Evolutionary conservation across 1,139 yeast genomes (phyloP).

Genomic region (Candida albicans): DNA sequence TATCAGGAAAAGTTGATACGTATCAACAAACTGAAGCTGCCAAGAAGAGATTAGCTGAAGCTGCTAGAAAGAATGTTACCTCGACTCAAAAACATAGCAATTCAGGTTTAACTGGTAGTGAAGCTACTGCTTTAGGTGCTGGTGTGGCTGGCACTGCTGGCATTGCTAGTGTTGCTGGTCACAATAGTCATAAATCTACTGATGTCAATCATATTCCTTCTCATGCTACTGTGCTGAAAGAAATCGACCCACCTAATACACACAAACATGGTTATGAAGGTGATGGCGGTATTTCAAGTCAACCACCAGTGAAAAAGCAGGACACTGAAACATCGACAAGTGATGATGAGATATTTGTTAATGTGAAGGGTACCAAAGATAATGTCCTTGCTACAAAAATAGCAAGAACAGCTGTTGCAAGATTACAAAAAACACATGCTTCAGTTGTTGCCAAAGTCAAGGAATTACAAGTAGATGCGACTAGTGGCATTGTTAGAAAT

Average conservation of each 20-base stretch:
- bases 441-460: constrained; percentile 24
- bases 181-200: neutral
- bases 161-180: constrained; percentile 12
- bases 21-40: constrained; percentile 12
- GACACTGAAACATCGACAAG: constrained; percentile 2
- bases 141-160: constrained; percentile 14
- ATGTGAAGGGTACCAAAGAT: constrained; percentile 33
- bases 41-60: constrained; percentile 13
- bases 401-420: constrained; percentile 32
- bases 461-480: constrained; percentile 33
- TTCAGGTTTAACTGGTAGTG: constrained; percentile 8
- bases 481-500: constrained; percentile 32
- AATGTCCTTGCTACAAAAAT: constrained; percentile 27
- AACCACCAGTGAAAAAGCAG: constrained; percentile 3
- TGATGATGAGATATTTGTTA: constrained; percentile 22
- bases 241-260: neutral
- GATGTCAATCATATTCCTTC: neutral
- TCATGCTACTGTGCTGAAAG: neutral
- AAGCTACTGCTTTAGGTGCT: constrained; percentile 12
- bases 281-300: neutral
- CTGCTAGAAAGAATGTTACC: constrained; percentile 12
- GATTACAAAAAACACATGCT: constrained; percentile 26
- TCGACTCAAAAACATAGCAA: constrained; percentile 6
- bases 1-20: constrained; percentile 1
- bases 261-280: constrained; percentile 1